Conservation (phyloP, 139 green algal genomes). For the Parachlorella kessleri region DNA sequence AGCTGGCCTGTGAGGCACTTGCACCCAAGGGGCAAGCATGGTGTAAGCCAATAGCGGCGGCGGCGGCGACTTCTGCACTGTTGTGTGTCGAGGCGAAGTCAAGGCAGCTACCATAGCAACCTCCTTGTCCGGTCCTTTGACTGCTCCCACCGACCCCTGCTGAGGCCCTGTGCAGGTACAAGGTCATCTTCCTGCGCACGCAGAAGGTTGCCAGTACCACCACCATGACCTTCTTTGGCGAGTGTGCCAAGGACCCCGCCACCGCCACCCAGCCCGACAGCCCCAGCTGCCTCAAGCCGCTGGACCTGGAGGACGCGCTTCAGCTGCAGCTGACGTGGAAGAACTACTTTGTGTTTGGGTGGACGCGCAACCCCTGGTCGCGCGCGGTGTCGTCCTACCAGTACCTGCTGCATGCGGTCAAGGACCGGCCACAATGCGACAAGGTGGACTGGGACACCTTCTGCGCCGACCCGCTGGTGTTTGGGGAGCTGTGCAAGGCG, state of each 20-base stretch:
- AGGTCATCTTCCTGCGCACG: background rate
- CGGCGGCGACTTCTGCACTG: too few species aligned
- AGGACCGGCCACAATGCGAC: background rate
- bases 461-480: conserved; percentile 6
- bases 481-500: conserved; percentile 8
- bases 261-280: background rate
- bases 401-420: background rate
- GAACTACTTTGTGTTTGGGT: background rate
- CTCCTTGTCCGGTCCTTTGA: too few species aligned
- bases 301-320: background rate
- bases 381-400: background rate
- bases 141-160: too few species aligned
- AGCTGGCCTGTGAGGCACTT: too few species aligned
- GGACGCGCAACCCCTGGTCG: background rate
- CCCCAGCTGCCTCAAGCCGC: background rate
- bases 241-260: background rate
- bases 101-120: too few species aligned
- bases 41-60: too few species aligned
- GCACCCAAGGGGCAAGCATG: too few species aligned
- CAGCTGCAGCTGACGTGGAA: background rate
- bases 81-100: too few species aligned
- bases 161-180: too few species aligned
- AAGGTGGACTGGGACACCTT: conserved; percentile 19
- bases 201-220: background rate
- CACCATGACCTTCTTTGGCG: background rate